Base-by-base conservation (phyloP, 371 early-diverging fungal genomes). In the Mucor ambiguus region DNA sequence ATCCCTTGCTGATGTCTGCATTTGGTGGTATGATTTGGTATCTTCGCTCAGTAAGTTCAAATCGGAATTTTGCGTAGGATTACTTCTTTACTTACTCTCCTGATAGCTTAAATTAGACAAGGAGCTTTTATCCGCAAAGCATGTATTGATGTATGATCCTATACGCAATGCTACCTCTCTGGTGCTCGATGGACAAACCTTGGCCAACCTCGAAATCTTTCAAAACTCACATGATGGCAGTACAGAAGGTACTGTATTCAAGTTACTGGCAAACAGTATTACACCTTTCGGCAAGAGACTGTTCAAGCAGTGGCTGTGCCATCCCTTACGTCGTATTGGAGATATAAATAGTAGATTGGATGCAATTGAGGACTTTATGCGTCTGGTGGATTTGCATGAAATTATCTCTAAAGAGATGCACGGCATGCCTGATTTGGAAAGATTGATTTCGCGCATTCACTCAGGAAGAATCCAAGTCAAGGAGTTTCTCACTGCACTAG, bases 161-260 rank as follows among this genome's bases (percentile, higher is more conserved):
- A 82, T 93, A 46, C 85, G 87, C 14, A 78, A 84, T 38, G 72
- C 76, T 4, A 76, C 85, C 0, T 87, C 89, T 1, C 78, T 99
- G 30, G 84, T 95, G 3, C 83, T 99, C 35, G 99, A 99, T 70
- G 98, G 97, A 0, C 95, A 95, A 63, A 95, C 98, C 1, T 77
- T 99, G 22, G 77, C 89, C 37, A 98, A 99, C 70, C 78, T 99
- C 38, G 98, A 99, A 69, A 80, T 99, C 24, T 94, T 99, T 61
- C 85, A 93, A 60, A 96, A 95, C 69, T 88, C 92, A 4, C 68
- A 81, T 35, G 95, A 97, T 68, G 91, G 93, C 4, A 77, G 86
- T 7, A 85, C 79, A 0, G 75, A 88, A 30, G 97, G 98, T 10
- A 96, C 97, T 0, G 85, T 99, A 4, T 92, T 96, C 70, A 82